Percentiles rank a stretch among this genome's conserved stretches.
Evolutionary conservation across 1,284 basidiomycete genomes (phyloP).

Genomic region (Hemileia vastatrix): DNA sequence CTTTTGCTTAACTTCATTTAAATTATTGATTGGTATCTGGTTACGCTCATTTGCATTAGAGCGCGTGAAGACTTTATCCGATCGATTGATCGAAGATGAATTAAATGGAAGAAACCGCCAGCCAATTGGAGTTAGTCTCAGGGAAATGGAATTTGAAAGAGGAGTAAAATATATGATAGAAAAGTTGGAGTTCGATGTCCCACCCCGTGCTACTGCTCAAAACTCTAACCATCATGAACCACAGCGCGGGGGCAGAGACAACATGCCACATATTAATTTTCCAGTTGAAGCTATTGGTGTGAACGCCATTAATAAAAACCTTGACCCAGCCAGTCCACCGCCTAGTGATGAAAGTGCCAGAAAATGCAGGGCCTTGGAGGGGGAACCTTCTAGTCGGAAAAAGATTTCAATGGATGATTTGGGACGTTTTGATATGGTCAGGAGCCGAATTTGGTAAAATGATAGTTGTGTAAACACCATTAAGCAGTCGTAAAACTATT

Average conservation of each 20-base stretch:
- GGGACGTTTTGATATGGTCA: conserved; percentile 20
- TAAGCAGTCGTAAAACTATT: too few species aligned
- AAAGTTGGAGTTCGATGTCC: conserved; percentile 9
- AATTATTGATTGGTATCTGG: conserved; percentile 14
- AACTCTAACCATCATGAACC: background rate
- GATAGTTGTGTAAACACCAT: too few species aligned
- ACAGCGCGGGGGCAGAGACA: too few species aligned
- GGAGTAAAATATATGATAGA: conserved; percentile 10
- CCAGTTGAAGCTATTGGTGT: background rate
- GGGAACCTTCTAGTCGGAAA: background rate
- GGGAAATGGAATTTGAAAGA: conserved; percentile 9
- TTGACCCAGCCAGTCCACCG: background rate
- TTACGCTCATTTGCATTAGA: conserved; percentile 9
- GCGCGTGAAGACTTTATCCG: background rate
- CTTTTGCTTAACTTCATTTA: conserved; percentile 6
- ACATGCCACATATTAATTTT: too few species aligned
- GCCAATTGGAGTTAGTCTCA: conserved; percentile 6
- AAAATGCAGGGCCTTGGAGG: background rate
- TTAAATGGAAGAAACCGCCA: conserved; percentile 1
- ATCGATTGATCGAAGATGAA: conserved; percentile 5
- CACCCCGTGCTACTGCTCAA: background rate
- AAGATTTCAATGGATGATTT: conserved; percentile 13
- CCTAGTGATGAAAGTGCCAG: background rate
- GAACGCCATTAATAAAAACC: background rate
- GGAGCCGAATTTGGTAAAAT: conserved; percentile 23